A percentile compares a stretch with the other conserved stretches of the same genome.
These are phyloP conservation scores for Evernia prunastri DNA, from an alignment of 495 filamentous ascomycete genomes.

Conservation along the genomic window DNA sequence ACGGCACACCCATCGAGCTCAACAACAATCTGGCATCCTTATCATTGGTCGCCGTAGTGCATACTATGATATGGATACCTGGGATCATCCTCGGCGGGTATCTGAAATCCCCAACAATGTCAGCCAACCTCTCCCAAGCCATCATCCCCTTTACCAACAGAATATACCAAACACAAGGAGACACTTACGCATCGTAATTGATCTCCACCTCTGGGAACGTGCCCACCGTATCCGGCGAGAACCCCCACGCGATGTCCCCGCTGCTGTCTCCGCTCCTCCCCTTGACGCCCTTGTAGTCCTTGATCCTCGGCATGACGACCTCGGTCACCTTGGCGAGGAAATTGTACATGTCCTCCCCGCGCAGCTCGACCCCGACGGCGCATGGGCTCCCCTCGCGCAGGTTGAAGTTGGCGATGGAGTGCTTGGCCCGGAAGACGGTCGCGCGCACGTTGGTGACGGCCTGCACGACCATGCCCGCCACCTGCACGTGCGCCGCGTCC, in stretches of 20 bases:
- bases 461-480: slow-evolving; percentile 76
- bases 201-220: slow-evolving; percentile 89
- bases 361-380: slow-evolving; percentile 62
- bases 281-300: slow-evolving; percentile 82
- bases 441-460: slow-evolving; percentile 77
- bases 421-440: slow-evolving; percentile 58
- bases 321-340: slow-evolving; percentile 82
- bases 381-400: slow-evolving; percentile 49
- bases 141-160: neutral
- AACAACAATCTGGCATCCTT: slow-evolving; percentile 84
- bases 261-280: slow-evolving; percentile 73
- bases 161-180: neutral
- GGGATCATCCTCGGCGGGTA: slow-evolving; percentile 93
- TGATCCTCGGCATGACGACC: slow-evolving; percentile 86
- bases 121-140: neutral
- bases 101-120: slow-evolving; percentile 31
- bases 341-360: slow-evolving; percentile 75
- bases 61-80: slow-evolving; percentile 76
- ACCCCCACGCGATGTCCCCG: slow-evolving; percentile 80
- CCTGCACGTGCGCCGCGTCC: slow-evolving; percentile 62
- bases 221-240: slow-evolving; percentile 62
- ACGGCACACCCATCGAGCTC: slow-evolving; percentile 62
- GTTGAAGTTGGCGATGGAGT: slow-evolving; percentile 60
- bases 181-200: slow-evolving; percentile 79
- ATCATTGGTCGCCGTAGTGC: slow-evolving; percentile 84